Percentiles rank a stretch among this genome's conserved stretches.
phyloP scores from a whole-genome alignment of 768 basidiomycete genomes.

The Auricularia heimuer region DNA sequence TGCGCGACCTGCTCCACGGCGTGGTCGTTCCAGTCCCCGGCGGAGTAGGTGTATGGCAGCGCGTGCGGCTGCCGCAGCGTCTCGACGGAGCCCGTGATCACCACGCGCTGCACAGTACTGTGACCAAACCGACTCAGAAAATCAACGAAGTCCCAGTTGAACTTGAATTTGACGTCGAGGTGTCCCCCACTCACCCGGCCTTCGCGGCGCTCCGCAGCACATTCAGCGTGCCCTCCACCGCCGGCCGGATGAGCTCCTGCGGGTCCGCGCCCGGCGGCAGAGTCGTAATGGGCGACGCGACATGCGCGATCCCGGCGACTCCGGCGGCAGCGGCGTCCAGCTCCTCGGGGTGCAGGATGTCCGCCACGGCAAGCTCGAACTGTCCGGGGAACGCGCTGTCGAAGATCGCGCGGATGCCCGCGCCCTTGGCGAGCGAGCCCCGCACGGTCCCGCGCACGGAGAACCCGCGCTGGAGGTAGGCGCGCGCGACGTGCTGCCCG shows the following conservation, averaged over 20 bases:
- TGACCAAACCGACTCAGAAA: not conserved
- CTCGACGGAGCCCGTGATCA: slow-evolving; percentile 20
- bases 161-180: not conserved
- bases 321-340: slow-evolving; percentile 4
- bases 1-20: not conserved
- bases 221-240: slow-evolving; percentile 25
- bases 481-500: slow-evolving; percentile 12
- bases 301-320: not conserved
- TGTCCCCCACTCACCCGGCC: slow-evolving; percentile 6
- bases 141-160: not conserved
- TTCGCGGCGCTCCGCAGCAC: slow-evolving; percentile 17
- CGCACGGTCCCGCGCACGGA: slow-evolving; percentile 27
- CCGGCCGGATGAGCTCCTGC: slow-evolving; percentile 23
- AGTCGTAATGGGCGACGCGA: not conserved
- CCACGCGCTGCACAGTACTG: slow-evolving; percentile 19
- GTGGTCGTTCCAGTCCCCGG: not conserved
- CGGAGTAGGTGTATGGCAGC: not conserved
- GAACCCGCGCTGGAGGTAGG: slow-evolving; percentile 18
- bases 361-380: slow-evolving; percentile 27
- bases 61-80: not conserved
- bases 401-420: slow-evolving; percentile 18
- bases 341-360: slow-evolving; percentile 20
- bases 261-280: not conserved
- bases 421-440: slow-evolving; percentile 23
- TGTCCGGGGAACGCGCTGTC: slow-evolving; percentile 5